Percentiles rank a stretch among this genome's conserved stretches.
phyloP scores from a whole-genome alignment of 2,329 filamentous ascomycete species.

The Intubia oerlemansii region DNA sequence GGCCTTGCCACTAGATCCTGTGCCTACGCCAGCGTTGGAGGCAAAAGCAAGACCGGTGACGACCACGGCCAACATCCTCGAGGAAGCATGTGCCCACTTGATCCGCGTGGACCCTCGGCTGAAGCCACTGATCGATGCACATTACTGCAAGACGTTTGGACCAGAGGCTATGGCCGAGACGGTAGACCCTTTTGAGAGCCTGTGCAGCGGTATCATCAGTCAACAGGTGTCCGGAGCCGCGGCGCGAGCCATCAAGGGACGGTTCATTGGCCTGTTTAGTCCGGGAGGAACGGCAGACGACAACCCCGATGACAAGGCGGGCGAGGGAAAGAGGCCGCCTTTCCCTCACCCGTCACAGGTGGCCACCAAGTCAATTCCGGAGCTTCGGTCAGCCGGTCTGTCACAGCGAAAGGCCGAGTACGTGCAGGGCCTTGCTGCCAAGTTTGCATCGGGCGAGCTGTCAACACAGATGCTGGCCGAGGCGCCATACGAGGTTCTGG shows the following conservation, averaged over 20 bases:
- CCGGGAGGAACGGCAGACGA: conserved; percentile 4
- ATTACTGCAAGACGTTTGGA: conserved; percentile 63
- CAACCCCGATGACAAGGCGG: conserved; percentile 1
- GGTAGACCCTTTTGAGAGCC: conserved; percentile 70
- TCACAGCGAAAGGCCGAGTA: conserved; percentile 95
- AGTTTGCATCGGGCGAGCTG: conserved; percentile 57
- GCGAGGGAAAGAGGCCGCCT: conserved; percentile 5
- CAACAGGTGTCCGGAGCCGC: conserved; percentile 93
- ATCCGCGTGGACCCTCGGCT: conserved; percentile 53
- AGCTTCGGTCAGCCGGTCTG: conserved; percentile 64
- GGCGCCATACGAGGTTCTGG: conserved; percentile 67
- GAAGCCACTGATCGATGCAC: conserved; percentile 46
- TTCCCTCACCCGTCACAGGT: conserved; percentile 70
- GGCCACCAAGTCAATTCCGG: conserved; percentile 35
- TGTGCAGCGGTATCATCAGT: conserved; percentile 76
- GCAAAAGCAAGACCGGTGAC: conserved; percentile 17
- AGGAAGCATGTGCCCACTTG: conserved; percentile 56
- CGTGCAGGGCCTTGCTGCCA: conserved; percentile 62
- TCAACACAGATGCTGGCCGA: conserved; percentile 54
- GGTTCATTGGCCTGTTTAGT: conserved; percentile 57
- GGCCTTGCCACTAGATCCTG: conserved; percentile 15
- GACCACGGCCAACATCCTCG: conserved; percentile 52
- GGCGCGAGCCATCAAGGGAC: conserved; percentile 69
- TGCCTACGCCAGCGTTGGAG: conserved; percentile 21
- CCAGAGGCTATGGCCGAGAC: conserved; percentile 63